Base-by-base conservation (phyloP, 495 filamentous ascomycete genomes). In the Annulohypoxylon nitens region DNA sequence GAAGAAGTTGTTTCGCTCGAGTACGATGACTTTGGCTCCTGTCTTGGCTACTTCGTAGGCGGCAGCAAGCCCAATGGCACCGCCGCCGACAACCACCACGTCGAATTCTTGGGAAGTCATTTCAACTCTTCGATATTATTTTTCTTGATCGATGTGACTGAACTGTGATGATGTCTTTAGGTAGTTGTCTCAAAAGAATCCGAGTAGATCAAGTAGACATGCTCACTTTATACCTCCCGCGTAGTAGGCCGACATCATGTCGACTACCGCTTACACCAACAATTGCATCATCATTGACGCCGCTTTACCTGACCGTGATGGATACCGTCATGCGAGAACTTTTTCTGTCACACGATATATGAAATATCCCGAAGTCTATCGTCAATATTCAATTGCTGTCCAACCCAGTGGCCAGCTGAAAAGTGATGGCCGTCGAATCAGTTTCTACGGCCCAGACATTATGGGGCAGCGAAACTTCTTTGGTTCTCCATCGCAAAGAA, bases 41-140 rank as follows among this genome's bases (percentile, higher is more conserved):
- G 43, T n/a, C 43, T 47, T 47, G n/a, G 43, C 43, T 47, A 47
- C 43, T 47, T 47, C 43, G 43, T 47, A 47, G n/a, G 43, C 12
- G 43, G 43, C 16, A 1, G 43, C 43, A 47, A 47, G 43, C 43
- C 43, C 43, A n/a, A 47, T n/a, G 43, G 43, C 12, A n/a, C 43
- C 43, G 43, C n/a, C 43, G 2, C 43, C 43, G 0, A 47, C 43
- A 14, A 47, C 43, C 12, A 47, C 16, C 43, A 47, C 43, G 43
- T 47, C 43, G 4, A 47, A 47, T 47, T n/a, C 43, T 18, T 47
- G 12, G 16, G 5, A 16, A n/a, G 41, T 12, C 41, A 45, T 45
- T 4, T 45, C 16, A 45, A 45, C n/a, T 45, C 12, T n/a, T 45
- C 9, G 41, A 45, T 11, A 18, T 45, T 12, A n/a, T 5, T 45